These are phyloP conservation scores for Elsinoe australis DNA, from an alignment of 2,329 filamentous ascomycete genomes.

Conservation along the genomic window DNA sequence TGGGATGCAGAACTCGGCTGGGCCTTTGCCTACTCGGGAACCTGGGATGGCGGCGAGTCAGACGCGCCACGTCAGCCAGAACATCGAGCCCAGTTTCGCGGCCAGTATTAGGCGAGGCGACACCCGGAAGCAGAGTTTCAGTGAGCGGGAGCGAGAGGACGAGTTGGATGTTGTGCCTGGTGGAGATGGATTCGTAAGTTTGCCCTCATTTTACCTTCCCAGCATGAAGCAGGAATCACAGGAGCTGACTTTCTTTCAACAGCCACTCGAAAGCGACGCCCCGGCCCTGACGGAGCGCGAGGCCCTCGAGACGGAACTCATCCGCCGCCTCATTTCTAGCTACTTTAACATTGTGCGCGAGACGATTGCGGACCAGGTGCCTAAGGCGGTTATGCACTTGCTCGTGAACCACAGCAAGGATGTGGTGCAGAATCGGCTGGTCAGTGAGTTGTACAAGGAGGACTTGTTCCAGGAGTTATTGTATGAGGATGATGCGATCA, in stretches of 20 bases:
- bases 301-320: constrained; percentile 94
- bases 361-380: constrained; percentile 96
- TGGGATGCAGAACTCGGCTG: constrained; percentile 37
- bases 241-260: constrained; percentile 20
- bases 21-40: constrained; percentile 30
- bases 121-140: constrained; percentile 43
- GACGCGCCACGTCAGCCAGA: constrained; percentile 66
- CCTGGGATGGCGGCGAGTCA: constrained; percentile 36
- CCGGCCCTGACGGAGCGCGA: constrained; percentile 91
- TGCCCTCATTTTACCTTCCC: not conserved
- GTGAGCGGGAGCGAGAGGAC: constrained; percentile 24
- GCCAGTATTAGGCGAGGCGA: constrained; percentile 71
- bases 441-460: constrained; percentile 93
- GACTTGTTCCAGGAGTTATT: constrained; percentile 82
- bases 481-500: constrained; percentile 95
- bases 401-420: constrained; percentile 98
- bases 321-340: constrained; percentile 89
- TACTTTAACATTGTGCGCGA: constrained; percentile 99
- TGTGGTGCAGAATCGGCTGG: constrained; percentile 91
- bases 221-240: constrained; percentile 40
- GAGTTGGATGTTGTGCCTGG: constrained; percentile 30
- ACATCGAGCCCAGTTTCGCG: constrained; percentile 70
- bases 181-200: constrained; percentile 52
- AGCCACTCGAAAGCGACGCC: constrained; percentile 49
- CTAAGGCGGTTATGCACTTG: constrained; percentile 97